These are phyloP conservation scores for Pythium myriotylum DNA, from an alignment of 352 stramenopile genomes.

Conservation along the genomic window DNA sequence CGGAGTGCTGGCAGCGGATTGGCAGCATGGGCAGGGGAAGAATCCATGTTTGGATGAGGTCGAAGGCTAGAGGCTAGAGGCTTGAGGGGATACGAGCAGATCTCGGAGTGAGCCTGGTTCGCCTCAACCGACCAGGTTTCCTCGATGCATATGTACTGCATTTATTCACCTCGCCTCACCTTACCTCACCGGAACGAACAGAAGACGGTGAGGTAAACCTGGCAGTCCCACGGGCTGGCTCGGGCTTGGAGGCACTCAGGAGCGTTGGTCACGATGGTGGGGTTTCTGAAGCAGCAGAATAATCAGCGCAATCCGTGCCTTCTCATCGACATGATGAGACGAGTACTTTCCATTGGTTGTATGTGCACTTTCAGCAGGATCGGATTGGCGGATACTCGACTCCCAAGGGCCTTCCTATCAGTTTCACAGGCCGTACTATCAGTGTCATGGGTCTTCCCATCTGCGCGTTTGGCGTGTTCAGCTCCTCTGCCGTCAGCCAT, in stretches of 20 bases:
- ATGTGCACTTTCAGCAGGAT: too few relatives aligned
- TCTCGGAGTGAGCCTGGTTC: too few relatives aligned
- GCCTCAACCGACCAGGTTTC: too few relatives aligned
- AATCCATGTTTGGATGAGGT: not conserved
- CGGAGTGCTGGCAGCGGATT: slow-evolving; percentile 6
- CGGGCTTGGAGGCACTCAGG: too few relatives aligned
- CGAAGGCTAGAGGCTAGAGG: not conserved
- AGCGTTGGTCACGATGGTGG: too few relatives aligned
- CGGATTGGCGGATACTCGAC: not conserved
- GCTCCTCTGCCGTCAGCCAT: slow-evolving; percentile 13
- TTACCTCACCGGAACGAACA: too few relatives aligned
- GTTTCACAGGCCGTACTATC: too few relatives aligned
- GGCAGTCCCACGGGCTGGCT: too few relatives aligned
- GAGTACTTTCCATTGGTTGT: not conserved
- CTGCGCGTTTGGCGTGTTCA: not conserved
- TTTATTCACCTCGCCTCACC: too few relatives aligned
- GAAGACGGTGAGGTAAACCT: too few relatives aligned
- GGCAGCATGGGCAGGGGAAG: not conserved
- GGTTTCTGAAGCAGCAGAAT: slow-evolving; percentile 1
- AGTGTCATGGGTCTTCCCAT: not conserved
- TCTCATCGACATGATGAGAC: slow-evolving; percentile 9
- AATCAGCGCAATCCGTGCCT: not conserved
- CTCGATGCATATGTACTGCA: too few relatives aligned
- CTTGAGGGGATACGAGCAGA: not conserved
- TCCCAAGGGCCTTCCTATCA: not conserved